Percentiles rank a stretch among this genome's conserved stretches.
Conservation (phyloP, 768 basidiomycete genomes). For the Russula compacta region DNA sequence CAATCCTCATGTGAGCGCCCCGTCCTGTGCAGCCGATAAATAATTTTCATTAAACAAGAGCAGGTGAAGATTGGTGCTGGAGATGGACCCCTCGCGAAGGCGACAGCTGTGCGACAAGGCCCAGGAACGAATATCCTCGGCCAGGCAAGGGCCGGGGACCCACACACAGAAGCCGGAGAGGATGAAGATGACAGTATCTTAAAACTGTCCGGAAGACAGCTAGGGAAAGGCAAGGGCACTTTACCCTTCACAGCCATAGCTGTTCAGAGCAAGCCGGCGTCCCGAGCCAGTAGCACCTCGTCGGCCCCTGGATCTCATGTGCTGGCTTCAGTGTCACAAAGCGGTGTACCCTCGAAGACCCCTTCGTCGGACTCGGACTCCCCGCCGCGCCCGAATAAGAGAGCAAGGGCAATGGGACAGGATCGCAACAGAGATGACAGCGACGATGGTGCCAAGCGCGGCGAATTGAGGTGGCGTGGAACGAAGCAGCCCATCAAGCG, state of each 20-base stretch:
- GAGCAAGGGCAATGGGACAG: conserved; percentile 27
- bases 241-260: not conserved
- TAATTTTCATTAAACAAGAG: not conserved
- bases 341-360: not conserved
- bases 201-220: not conserved
- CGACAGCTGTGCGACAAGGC: not conserved
- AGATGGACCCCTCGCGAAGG: not conserved
- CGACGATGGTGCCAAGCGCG: conserved; percentile 42
- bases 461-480: conserved; percentile 38
- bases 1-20: not conserved
- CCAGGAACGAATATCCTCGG: not conserved
- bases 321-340: not conserved
- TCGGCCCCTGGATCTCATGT: conserved; percentile 1
- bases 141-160: not conserved
- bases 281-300: not conserved
- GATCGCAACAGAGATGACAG: conserved; percentile 45
- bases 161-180: not conserved
- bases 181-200: not conserved
- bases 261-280: not conserved
- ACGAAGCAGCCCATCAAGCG: conserved; percentile 69
- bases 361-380: conserved; percentile 39
- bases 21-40: not conserved
- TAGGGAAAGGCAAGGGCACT: not conserved
- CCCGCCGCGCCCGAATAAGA: conserved; percentile 38
- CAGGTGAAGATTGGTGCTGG: not conserved